Evolutionary conservation across 2,329 filamentous ascomycete species (phyloP), one percentile per base, ranked within the genome.

Genomic region (Epichloe sibirici): DNA sequence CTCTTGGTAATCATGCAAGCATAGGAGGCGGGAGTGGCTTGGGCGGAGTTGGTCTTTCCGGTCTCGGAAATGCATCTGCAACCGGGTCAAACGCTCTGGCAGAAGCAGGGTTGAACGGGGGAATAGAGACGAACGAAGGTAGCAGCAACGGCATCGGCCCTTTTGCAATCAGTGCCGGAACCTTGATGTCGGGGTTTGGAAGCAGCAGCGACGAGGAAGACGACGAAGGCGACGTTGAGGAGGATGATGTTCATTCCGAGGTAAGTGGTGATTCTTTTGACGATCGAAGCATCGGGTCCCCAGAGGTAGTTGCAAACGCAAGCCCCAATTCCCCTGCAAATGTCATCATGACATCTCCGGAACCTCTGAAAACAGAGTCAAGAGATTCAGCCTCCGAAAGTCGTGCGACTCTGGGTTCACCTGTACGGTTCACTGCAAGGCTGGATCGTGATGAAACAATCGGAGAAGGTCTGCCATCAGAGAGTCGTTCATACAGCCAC

Each of bases 191-290:
- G 64, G 90, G 90, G 50, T 97, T 97, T 69, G 90, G 89, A 64
- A 95, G 90, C 70, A 93, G 88, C 48, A 95, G 90, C 63, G 90
- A 95, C 61, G 91, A 96, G 68, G 93, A 97, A 59, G 93, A 97
- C 57, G 91, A 96, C 61, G 91, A 96, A 57, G 86, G 89, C 71
- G 88, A 95, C 55, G 87, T 88, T 53, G 86, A 86, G 58, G 85
- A 91, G 58, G 86, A 88, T 60, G 85, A 88, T 56, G 80, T 81
- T 40, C 80, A 78, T 63, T 82, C 76, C 57, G 81, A 84, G 81
- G 81, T 84, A 71, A 78, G 81, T 70, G 58, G 59, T 55, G 64
- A 66, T 66, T 69, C 63, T 58, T 59, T 58, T 62, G 63, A 67
- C 51, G 63, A 65, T 60, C 57, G 59, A 53, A 57, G 59, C 58